phyloP scores from a whole-genome alignment of 352 stramenopile species.

The Globisporangium megalacanthum region DNA sequence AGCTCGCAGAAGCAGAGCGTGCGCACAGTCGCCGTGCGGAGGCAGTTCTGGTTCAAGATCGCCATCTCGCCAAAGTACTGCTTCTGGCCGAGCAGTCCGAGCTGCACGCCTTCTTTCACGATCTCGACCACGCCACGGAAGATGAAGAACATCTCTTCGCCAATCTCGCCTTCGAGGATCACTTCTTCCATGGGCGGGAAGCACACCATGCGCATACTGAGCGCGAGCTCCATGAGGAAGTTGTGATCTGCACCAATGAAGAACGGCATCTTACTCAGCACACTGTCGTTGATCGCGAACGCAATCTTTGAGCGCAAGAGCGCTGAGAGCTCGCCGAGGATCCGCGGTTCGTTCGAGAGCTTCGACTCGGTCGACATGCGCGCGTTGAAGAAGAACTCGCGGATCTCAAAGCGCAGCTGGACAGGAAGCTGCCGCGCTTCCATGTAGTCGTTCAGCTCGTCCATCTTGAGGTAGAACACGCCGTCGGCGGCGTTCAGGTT shows the following conservation, averaged over 20 bases:
- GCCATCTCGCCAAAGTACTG: conserved; percentile 80
- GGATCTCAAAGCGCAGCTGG: conserved; percentile 67
- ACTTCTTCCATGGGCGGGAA: conserved; percentile 58
- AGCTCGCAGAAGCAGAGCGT: conserved; percentile 72
- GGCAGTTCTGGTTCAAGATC: conserved; percentile 57
- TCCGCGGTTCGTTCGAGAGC: conserved; percentile 53
- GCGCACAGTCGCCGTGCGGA: conserved; percentile 53
- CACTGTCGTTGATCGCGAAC: conserved; percentile 70
- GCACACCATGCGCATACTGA: conserved; percentile 77
- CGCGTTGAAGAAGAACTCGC: conserved; percentile 75
- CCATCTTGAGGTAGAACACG: conserved; percentile 60
- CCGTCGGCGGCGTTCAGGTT: conserved; percentile 64
- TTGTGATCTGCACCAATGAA: conserved; percentile 69
- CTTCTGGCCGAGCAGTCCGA: conserved; percentile 61
- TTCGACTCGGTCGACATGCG: conserved; percentile 60
- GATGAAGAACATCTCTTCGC: conserved; percentile 72
- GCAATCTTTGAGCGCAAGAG: conserved; percentile 75
- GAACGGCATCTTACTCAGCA: conserved; percentile 73
- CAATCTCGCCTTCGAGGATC: conserved; percentile 65
- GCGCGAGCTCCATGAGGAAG: conserved; percentile 71
- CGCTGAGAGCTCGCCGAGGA: conserved; percentile 59
- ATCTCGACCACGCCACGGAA: conserved; percentile 70
- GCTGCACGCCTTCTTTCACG: conserved; percentile 31
- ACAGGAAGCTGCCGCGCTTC: conserved; percentile 55
- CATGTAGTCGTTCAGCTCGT: conserved; percentile 83